These are phyloP conservation scores for Stephanodiscus triporus DNA, from an alignment of 108 stramenopile genomes.

Conservation along the genomic window DNA sequence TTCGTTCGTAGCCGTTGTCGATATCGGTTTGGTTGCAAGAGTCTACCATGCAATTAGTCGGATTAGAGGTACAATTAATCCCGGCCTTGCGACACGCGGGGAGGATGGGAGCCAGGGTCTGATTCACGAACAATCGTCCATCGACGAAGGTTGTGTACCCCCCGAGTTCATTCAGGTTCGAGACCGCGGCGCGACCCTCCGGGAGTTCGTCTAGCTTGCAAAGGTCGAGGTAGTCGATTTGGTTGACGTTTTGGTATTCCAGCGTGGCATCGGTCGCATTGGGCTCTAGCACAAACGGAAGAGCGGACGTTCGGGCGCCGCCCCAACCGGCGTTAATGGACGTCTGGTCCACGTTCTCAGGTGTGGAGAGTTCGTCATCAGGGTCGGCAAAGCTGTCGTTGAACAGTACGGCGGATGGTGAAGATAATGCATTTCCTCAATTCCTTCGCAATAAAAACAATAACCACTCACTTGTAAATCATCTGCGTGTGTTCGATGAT, in stretches of 20 bases:
- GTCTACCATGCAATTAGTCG: constrained; percentile 1
- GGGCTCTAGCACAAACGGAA: constrained; percentile 18
- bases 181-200: background rate
- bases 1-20: background rate
- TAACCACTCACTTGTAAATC: constrained; percentile 32
- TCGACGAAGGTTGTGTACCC: constrained; percentile 33
- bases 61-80: background rate
- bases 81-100: constrained; percentile 3
- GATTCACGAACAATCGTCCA: constrained; percentile 18
- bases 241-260: constrained; percentile 6
- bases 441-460: background rate
- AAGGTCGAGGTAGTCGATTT: constrained; percentile 7
- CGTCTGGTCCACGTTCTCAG: constrained; percentile 14
- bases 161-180: constrained; percentile 7
- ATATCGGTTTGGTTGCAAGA: background rate
- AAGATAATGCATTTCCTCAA: background rate
- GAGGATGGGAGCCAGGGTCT: constrained; percentile 4
- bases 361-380: background rate
- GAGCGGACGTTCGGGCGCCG: constrained; percentile 18
- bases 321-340: constrained; percentile 24
- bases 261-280: background rate
- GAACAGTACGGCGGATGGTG: no score
- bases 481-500: constrained; percentile 35
- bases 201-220: constrained; percentile 9
- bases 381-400: constrained; percentile 5